Conservation (phyloP, 441 rosid species). For the Dalechampia spathulata region DNA sequence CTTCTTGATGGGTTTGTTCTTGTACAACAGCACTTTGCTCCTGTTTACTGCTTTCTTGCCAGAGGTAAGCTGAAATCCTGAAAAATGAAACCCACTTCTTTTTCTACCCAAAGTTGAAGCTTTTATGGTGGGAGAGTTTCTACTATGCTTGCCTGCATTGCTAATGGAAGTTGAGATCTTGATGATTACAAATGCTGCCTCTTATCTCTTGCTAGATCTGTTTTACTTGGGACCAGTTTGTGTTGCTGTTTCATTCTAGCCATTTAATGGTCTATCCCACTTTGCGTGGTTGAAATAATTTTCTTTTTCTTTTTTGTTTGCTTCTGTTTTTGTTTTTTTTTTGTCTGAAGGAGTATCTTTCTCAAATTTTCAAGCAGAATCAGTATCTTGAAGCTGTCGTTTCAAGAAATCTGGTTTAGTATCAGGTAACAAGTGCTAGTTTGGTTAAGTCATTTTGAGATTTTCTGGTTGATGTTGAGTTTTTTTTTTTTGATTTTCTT, state of each 20-base stretch:
- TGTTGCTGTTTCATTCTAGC: slow-evolving; percentile 20
- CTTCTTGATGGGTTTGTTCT: neutral
- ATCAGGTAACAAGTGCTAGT: slow-evolving; percentile 16
- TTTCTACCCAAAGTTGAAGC: slow-evolving; percentile 24
- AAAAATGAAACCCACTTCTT: slow-evolving; percentile 5
- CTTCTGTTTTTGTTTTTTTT: too few relatives aligned
- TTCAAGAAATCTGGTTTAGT: slow-evolving; percentile 12
- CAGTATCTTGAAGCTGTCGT: slow-evolving; percentile 20
- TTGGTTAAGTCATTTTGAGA: slow-evolving; percentile 9
- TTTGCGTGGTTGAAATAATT: slow-evolving; percentile 19
- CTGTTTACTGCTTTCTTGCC: neutral
- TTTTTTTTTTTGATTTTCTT: slow-evolving; percentile 7
- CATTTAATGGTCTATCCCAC: slow-evolving; percentile 30
- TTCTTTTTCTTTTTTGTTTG: too few relatives aligned
- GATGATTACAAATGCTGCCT: slow-evolving; percentile 33
- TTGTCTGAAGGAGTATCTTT: slow-evolving; percentile 23
- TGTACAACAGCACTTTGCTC: slow-evolving; percentile 9
- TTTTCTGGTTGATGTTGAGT: slow-evolving; percentile 7
- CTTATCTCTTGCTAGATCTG: slow-evolving; percentile 26
- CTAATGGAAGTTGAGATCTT: slow-evolving; percentile 37
- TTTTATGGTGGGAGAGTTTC: slow-evolving; percentile 22
- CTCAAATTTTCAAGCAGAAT: slow-evolving; percentile 20
- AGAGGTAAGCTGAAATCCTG: slow-evolving; percentile 9
- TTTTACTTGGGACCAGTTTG: slow-evolving; percentile 28
- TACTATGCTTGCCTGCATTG: slow-evolving; percentile 37